Percentiles rank a stretch among this genome's conserved stretches.
These are phyloP conservation scores for Suillus brevipes DNA, from an alignment of 768 basidiomycete genomes.

Conservation along the genomic window DNA sequence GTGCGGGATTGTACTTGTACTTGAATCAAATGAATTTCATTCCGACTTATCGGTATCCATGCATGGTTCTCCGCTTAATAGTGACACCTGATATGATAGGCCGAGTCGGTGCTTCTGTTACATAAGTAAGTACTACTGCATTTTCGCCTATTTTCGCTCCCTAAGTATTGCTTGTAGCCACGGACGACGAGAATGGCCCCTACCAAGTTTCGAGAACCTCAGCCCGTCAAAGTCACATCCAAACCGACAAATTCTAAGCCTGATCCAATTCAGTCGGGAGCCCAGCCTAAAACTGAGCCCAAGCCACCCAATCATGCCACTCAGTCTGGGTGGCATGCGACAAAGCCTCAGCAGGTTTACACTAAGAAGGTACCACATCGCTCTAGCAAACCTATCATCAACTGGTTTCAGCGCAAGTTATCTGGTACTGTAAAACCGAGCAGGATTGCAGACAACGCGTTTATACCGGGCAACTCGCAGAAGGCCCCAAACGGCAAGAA, in stretches of 20 bases:
- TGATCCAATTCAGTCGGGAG: conserved; percentile 1
- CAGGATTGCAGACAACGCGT: conserved; percentile 40
- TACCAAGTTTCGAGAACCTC: conserved; percentile 16
- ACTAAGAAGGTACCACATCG: conserved; percentile 66
- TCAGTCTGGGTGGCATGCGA: conserved; percentile 22
- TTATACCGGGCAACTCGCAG: conserved; percentile 13
- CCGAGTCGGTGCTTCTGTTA: not conserved
- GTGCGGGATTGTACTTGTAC: not conserved
- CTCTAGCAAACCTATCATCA: conserved; percentile 82
- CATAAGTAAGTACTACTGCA: conserved; percentile 1
- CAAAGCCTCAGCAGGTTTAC: conserved; percentile 35
- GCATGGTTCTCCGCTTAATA: not conserved
- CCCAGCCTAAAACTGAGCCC: conserved; percentile 19
- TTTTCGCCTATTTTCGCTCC: conserved; percentile 2
- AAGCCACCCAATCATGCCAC: conserved; percentile 13
- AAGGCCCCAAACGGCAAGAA: conserved; percentile 18
- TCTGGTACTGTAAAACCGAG: conserved; percentile 65
- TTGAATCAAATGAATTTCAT: conserved; percentile 2
- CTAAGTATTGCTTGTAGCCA: conserved; percentile 11
- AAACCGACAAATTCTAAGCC: conserved; percentile 11
- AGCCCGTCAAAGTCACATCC: conserved; percentile 17
- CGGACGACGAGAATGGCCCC: conserved; percentile 14
- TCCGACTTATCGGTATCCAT: not conserved
- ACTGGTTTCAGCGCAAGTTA: conserved; percentile 88
- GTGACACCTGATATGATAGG: not conserved